A percentile compares a stretch with the other conserved stretches of the same genome.
Conservation (phyloP, 169 alveolate species). For the Gregarina niphandrodes region DNA sequence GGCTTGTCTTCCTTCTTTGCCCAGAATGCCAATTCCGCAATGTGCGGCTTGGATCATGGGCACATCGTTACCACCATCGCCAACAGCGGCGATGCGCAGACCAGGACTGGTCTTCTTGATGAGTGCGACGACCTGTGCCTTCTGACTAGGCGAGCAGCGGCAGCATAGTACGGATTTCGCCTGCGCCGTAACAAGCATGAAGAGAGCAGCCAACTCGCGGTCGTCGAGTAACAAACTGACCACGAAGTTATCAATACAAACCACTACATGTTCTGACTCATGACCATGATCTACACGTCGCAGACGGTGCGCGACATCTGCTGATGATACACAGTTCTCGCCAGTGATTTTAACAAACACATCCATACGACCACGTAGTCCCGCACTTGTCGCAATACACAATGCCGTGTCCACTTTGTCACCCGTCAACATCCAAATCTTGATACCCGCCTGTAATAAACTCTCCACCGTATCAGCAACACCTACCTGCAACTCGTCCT, state of each 20-base stretch:
- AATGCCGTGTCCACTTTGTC: slow-evolving; percentile 97
- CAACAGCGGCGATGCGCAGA: slow-evolving; percentile 71
- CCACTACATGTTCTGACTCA: slow-evolving; percentile 1
- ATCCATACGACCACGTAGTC: slow-evolving; percentile 51
- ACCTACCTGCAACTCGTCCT: slow-evolving; percentile 74
- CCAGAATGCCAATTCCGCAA: slow-evolving; percentile 82
- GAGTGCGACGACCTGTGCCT: slow-evolving; percentile 67
- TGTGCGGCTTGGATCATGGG: slow-evolving; percentile 87
- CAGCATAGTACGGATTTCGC: slow-evolving; percentile 90
- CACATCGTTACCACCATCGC: slow-evolving; percentile 99
- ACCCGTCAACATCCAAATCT: slow-evolving; percentile 96
- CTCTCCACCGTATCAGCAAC: slow-evolving; percentile 70
- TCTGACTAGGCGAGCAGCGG: slow-evolving; percentile 93
- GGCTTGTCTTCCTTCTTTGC: slow-evolving; percentile 87
- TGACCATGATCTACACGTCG: slow-evolving; percentile 9
- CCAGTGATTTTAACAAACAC: slow-evolving; percentile 23
- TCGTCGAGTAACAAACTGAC: slow-evolving; percentile 51
- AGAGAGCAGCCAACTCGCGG: slow-evolving; percentile 32
- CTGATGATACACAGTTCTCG: slow-evolving; percentile 29
- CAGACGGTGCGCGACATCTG: too few relatives aligned
- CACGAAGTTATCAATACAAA: slow-evolving; percentile 3
- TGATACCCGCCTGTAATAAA: slow-evolving; percentile 78
- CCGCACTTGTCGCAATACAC: slow-evolving; percentile 84
- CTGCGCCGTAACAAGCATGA: too few relatives aligned
- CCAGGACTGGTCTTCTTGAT: slow-evolving; percentile 21